Evolutionary conservation across 768 basidiomycete genomes (phyloP).

Genomic region (Porpolomopsis calyptriformis): DNA sequence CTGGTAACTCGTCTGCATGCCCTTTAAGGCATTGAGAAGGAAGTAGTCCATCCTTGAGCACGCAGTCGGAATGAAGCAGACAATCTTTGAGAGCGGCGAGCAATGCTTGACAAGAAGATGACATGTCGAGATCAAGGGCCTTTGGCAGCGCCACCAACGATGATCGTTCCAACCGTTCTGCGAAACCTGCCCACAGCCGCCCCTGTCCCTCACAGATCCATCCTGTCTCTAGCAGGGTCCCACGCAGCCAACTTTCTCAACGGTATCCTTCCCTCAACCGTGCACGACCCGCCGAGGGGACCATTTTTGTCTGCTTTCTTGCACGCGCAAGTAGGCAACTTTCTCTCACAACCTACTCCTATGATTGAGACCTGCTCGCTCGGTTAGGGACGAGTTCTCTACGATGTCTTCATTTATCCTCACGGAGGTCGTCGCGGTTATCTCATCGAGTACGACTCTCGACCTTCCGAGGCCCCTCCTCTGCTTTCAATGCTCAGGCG

Average conservation of each 20-base stretch:
- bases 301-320: slow-evolving; percentile 66
- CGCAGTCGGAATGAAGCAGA: slow-evolving; percentile 78
- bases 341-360: slow-evolving; percentile 5
- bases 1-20: slow-evolving; percentile 66
- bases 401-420: slow-evolving; percentile 82
- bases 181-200: slow-evolving; percentile 38
- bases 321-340: slow-evolving; percentile 58
- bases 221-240: slow-evolving; percentile 71
- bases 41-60: slow-evolving; percentile 62
- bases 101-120: slow-evolving; percentile 70
- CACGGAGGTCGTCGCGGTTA: slow-evolving; percentile 42
- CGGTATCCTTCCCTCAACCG: slow-evolving; percentile 51
- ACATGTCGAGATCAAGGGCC: slow-evolving; percentile 35
- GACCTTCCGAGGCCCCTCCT: slow-evolving; percentile 46
- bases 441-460: slow-evolving; percentile 62
- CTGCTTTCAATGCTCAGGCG: slow-evolving; percentile 68
- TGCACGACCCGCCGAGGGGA: slow-evolving; percentile 32
- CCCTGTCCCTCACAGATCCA: slow-evolving; percentile 49
- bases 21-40: slow-evolving; percentile 79
- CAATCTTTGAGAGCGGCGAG: slow-evolving; percentile 75
- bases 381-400: slow-evolving; percentile 73
- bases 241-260: slow-evolving; percentile 78
- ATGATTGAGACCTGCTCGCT: slow-evolving; percentile 4
- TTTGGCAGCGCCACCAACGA: too few relatives aligned
- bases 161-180: neutral